These are phyloP conservation scores for Pyrenophora teres DNA, from an alignment of 2,329 filamentous ascomycete genomes.

Conservation along the genomic window DNA sequence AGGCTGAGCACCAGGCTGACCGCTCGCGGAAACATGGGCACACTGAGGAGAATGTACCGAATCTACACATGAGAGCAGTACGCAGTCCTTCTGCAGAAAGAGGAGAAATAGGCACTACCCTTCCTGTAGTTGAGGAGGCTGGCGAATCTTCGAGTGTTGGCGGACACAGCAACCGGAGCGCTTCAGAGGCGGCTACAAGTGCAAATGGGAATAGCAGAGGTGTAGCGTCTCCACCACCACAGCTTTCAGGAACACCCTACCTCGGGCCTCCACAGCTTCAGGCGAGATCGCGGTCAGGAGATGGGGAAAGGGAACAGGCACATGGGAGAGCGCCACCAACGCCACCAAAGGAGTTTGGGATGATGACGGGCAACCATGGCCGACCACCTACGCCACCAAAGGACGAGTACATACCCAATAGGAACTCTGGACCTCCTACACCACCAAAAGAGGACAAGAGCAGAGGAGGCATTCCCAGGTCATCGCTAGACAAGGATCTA, in stretches of 20 bases:
- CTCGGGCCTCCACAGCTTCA: slow-evolving; percentile 16
- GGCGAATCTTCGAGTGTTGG: slow-evolving; percentile 74
- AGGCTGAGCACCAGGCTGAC: slow-evolving; percentile 65
- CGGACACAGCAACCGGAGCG: slow-evolving; percentile 57
- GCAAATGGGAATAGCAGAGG: slow-evolving; percentile 5
- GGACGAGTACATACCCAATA: slow-evolving; percentile 31
- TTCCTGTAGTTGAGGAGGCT: slow-evolving; percentile 91
- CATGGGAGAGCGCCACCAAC: slow-evolving; percentile 49
- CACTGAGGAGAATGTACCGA: slow-evolving; percentile 62
- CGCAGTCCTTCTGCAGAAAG: slow-evolving; percentile 63
- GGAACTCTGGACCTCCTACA: slow-evolving; percentile 45
- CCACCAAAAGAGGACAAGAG: slow-evolving; percentile 47
- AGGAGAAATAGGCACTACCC: slow-evolving; percentile 59
- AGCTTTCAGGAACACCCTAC: slow-evolving; percentile 23
- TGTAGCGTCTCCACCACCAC: slow-evolving; percentile 28
- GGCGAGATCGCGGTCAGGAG: slow-evolving; percentile 20
- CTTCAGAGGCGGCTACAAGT: slow-evolving; percentile 22
- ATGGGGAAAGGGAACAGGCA: slow-evolving; percentile 33
- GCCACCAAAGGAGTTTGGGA: slow-evolving; percentile 49
- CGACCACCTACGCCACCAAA: slow-evolving; percentile 48
- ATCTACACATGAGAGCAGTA: slow-evolving; percentile 63
- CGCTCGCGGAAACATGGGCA: slow-evolving; percentile 59
- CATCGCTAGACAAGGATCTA: slow-evolving; percentile 41
- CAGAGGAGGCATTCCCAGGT: slow-evolving; percentile 21
- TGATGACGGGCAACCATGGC: slow-evolving; percentile 21